Base-by-base conservation (phyloP, 169 alveolate species). In the Pseudocohnilembus persalinus region DNA sequence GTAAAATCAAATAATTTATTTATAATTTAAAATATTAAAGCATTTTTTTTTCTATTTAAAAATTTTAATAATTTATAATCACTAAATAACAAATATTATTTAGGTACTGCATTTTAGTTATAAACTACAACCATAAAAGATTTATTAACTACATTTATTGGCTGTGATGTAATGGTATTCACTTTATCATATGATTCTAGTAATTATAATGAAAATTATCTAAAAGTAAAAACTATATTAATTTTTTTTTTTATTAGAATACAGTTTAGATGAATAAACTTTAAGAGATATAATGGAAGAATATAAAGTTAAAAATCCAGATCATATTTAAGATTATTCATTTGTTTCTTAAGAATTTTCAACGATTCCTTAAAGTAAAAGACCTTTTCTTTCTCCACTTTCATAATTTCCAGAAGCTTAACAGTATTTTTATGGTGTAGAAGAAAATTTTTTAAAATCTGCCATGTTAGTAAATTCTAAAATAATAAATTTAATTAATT, bases 31-130 rank as follows among this genome's bases (percentile, higher is more conserved):
- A n/a, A n/a, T n/a, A n/a, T n/a, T n/a, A n/a, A n/a, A n/a, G n/a
- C n/a, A n/a, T n/a, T n/a, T n/a, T n/a, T n/a, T n/a, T n/a, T n/a
- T n/a, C n/a, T n/a, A n/a, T n/a, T n/a, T n/a, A n/a, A n/a, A n/a
- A n/a, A n/a, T n/a, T n/a, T n/a, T n/a, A n/a, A n/a, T n/a, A n/a
- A n/a, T n/a, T n/a, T n/a, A n/a, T n/a, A n/a, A n/a, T n/a, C n/a
- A n/a, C n/a, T n/a, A n/a, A n/a, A n/a, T n/a, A n/a, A n/a, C n/a
- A n/a, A n/a, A n/a, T n/a, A n/a, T n/a, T n/a, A n/a, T n/a, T n/a
- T 49, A 49, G 97, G 97, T 24, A 89, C 96, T 35, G 91, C 94
- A 0, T 89, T 96, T 33, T 83, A 83, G n/a, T 88, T 96, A 25
- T 84, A 93, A 27, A 92, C 93, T 4, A 90, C 87, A 73, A 83